Evolutionary conservation across 139 green algal genomes (phyloP).

Genomic region (Trebouxia sp.): DNA sequence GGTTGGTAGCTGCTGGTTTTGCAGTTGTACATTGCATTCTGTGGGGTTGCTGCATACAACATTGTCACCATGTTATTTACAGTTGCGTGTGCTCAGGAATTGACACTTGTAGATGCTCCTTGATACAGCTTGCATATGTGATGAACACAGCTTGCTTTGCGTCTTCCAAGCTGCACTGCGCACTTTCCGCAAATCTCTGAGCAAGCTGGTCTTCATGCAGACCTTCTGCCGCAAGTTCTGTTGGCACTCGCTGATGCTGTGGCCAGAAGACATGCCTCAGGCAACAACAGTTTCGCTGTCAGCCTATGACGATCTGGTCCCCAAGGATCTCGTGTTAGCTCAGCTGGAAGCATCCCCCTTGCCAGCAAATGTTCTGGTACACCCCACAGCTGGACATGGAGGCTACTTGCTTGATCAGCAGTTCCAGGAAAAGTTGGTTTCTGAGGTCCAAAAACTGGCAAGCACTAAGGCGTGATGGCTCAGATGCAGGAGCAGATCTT

Average conservation of each 20-base stretch:
- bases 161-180: background rate
- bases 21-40: too few relatives aligned
- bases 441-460: background rate
- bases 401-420: constrained; percentile 46
- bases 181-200: background rate
- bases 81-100: too few relatives aligned
- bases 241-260: constrained; percentile 57
- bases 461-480: too few relatives aligned
- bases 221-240: constrained; percentile 62
- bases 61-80: too few relatives aligned
- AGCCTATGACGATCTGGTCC: constrained; percentile 54
- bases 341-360: constrained; percentile 38
- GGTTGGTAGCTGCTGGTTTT: too few relatives aligned
- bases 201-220: constrained; percentile 27
- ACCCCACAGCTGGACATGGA: constrained; percentile 51
- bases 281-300: constrained; percentile 39
- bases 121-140: background rate
- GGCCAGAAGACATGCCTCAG: constrained; percentile 56
- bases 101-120: background rate
- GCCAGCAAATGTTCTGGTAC: constrained; percentile 44
- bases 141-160: background rate
- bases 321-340: constrained; percentile 36
- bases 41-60: too few relatives aligned
- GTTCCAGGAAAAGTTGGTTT: constrained; percentile 40
- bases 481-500: too few relatives aligned